A percentile compares a stretch with the other conserved stretches of the same genome.
Evolutionary conservation across 805 yeast species (phyloP).

Genomic region (Jamesozyma gamospora): DNA sequence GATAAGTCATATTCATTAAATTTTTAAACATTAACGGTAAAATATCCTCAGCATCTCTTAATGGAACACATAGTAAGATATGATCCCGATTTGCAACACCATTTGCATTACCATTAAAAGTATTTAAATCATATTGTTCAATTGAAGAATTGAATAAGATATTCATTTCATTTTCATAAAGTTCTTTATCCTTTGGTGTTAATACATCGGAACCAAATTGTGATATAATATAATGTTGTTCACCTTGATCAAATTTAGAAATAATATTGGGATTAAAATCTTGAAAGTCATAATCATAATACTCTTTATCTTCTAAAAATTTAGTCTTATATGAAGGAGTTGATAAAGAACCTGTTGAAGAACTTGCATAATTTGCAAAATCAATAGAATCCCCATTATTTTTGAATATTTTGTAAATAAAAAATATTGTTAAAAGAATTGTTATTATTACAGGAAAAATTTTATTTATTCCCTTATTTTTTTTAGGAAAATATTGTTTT

Average conservation of each 20-base stretch:
- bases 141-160: conserved; percentile 38
- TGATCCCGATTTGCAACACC: conserved; percentile 49
- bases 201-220: conserved; percentile 27
- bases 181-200: conserved; percentile 23
- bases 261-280: conserved; percentile 27
- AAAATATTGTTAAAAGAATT: background rate
- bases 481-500: background rate
- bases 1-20: conserved; percentile 77
- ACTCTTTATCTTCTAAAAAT: conserved; percentile 22
- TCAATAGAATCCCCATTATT: background rate
- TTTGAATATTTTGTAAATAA: background rate
- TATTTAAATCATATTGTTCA: conserved; percentile 51
- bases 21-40: conserved; percentile 77
- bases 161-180: conserved; percentile 28
- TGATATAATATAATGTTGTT: conserved; percentile 29
- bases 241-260: conserved; percentile 32
- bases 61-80: conserved; percentile 61
- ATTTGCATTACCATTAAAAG: conserved; percentile 42
- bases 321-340: conserved; percentile 8
- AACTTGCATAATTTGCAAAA: background rate
- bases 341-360: background rate
- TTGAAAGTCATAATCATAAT: conserved; percentile 29
- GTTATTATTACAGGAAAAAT: background rate
- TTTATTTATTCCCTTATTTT: background rate
- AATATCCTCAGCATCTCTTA: conserved; percentile 69